phyloP scores from a whole-genome alignment of 306 rosid species.

The Dalbergia cultrata region DNA sequence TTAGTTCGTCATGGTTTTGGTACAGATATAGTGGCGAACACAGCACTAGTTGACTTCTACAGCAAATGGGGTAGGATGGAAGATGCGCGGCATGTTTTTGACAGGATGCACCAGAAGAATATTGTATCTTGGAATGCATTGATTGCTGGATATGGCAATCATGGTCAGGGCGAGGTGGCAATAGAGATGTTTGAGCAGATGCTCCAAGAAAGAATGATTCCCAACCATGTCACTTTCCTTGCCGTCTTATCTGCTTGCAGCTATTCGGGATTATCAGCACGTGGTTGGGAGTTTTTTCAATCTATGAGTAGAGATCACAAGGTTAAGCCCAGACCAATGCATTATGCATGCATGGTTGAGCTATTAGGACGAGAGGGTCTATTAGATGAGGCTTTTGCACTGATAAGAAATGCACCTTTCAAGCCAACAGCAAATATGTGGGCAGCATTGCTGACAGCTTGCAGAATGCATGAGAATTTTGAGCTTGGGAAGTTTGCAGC shows the following conservation, averaged over 20 bases:
- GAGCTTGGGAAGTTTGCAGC: constrained; percentile 87
- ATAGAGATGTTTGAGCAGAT: constrained; percentile 77
- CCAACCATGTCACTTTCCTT: constrained; percentile 90
- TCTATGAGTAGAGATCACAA: constrained; percentile 77
- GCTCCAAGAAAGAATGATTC: constrained; percentile 70
- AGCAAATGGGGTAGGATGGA: constrained; percentile 94
- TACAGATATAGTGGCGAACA: constrained; percentile 77
- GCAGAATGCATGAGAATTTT: constrained; percentile 71
- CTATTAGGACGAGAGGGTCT: constrained; percentile 85
- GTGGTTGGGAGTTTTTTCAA: constrained; percentile 80
- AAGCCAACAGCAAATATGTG: constrained; percentile 87
- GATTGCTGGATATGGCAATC: constrained; percentile 88
- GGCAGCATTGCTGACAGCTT: constrained; percentile 91
- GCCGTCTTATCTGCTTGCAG: constrained; percentile 87
- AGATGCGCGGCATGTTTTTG: constrained; percentile 82
- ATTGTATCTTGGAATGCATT: constrained; percentile 88
- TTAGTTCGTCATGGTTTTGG: constrained; percentile 83
- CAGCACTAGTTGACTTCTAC: constrained; percentile 86
- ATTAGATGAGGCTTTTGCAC: constrained; percentile 76
- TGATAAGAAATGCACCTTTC: constrained; percentile 70
- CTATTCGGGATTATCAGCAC: constrained; percentile 77
- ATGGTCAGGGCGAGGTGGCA: constrained; percentile 82
- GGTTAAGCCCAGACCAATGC: constrained; percentile 95
- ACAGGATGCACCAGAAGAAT: constrained; percentile 74
- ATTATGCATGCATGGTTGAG: constrained; percentile 88